Evolutionary conservation across 768 basidiomycete species (phyloP).

Genomic region (Xerocomellus amylosporus): DNA sequence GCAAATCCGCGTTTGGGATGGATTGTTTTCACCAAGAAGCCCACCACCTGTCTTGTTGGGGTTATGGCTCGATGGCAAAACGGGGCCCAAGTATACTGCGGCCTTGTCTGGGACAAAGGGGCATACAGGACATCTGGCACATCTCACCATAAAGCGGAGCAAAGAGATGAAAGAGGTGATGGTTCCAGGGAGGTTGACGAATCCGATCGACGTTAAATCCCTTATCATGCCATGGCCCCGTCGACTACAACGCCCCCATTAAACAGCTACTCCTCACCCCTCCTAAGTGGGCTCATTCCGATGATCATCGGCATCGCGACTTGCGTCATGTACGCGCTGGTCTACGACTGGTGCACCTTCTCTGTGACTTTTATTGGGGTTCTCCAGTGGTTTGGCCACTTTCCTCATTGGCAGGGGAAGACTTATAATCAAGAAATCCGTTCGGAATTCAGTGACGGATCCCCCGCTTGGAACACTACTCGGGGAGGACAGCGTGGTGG

Average conservation of each 20-base stretch:
- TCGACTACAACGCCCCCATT: slow-evolving; percentile 5
- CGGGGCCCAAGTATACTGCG: slow-evolving; percentile 28
- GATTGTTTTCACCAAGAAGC: slow-evolving; percentile 19
- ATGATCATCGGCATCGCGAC: slow-evolving; percentile 19
- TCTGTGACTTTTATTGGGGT: slow-evolving; percentile 33
- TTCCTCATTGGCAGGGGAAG: slow-evolving; percentile 25
- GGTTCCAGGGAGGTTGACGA: slow-evolving; percentile 22
- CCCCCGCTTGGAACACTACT: slow-evolving; percentile 22
- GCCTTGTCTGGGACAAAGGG: slow-evolving; percentile 24
- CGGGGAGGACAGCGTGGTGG: slow-evolving; percentile 15
- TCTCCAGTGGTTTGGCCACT: slow-evolving; percentile 29
- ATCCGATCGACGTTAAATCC: slow-evolving; percentile 16
- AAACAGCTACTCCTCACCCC: slow-evolving; percentile 35
- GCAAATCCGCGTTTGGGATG: slow-evolving; percentile 27
- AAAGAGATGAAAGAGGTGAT: slow-evolving; percentile 4
- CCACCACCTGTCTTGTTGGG: slow-evolving; percentile 22
- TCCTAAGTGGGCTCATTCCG: slow-evolving; percentile 19
- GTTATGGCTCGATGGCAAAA: slow-evolving; percentile 29
- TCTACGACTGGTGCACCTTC: slow-evolving; percentile 32
- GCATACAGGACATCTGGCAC: slow-evolving; percentile 22
- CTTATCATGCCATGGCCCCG: slow-evolving; percentile 9
- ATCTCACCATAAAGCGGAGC: slow-evolving; percentile 19
- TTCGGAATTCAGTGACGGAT: slow-evolving; percentile 13
- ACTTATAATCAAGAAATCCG: slow-evolving; percentile 16
- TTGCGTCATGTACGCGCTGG: slow-evolving; percentile 24